These are phyloP conservation scores for Penicillium vulpinum DNA, from an alignment of 2,329 filamentous ascomycete genomes.

Conservation along the genomic window DNA sequence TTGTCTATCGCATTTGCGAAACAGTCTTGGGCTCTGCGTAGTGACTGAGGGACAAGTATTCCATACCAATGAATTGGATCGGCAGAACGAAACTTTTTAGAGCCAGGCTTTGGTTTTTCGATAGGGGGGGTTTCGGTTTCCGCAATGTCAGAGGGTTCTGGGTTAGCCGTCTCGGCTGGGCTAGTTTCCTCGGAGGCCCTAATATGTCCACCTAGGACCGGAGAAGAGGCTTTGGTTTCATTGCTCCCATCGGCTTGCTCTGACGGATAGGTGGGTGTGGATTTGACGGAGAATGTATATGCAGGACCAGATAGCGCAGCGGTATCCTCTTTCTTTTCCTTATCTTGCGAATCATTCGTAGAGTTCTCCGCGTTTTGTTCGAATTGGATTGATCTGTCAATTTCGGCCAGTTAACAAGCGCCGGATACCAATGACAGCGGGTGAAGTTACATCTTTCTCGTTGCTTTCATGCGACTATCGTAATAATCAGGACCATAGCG, in stretches of 20 bases:
- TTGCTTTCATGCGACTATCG: slow-evolving; percentile 53
- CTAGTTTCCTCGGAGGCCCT: not conserved
- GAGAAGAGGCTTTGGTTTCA: not conserved
- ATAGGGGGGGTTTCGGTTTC: slow-evolving; percentile 1
- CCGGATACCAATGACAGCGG: not conserved
- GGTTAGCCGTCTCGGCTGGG: not conserved
- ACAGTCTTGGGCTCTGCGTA: slow-evolving; percentile 46
- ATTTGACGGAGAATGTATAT: slow-evolving; percentile 10
- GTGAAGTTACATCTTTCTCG: slow-evolving; percentile 37
- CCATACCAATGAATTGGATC: slow-evolving; percentile 53
- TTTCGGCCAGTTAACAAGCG: slow-evolving; percentile 3
- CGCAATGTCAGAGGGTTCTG: slow-evolving; percentile 2
- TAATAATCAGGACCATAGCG: slow-evolving; percentile 52
- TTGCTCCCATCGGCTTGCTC: slow-evolving; percentile 3
- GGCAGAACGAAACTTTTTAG: slow-evolving; percentile 27
- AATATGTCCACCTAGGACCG: not conserved
- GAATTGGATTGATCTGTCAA: slow-evolving; percentile 17
- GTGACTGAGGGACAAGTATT: slow-evolving; percentile 47
- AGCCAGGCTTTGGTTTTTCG: not conserved
- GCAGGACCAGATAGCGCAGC: not conserved
- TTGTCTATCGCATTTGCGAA: slow-evolving; percentile 44
- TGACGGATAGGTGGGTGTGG: not conserved
- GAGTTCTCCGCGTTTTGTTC: not conserved
- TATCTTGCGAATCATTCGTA: not conserved
- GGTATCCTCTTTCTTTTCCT: not conserved